Evolutionary conservation across 495 filamentous ascomycete species (phyloP), one percentile per base, ranked within the genome.

Genomic region (Pyronema domesticum): DNA sequence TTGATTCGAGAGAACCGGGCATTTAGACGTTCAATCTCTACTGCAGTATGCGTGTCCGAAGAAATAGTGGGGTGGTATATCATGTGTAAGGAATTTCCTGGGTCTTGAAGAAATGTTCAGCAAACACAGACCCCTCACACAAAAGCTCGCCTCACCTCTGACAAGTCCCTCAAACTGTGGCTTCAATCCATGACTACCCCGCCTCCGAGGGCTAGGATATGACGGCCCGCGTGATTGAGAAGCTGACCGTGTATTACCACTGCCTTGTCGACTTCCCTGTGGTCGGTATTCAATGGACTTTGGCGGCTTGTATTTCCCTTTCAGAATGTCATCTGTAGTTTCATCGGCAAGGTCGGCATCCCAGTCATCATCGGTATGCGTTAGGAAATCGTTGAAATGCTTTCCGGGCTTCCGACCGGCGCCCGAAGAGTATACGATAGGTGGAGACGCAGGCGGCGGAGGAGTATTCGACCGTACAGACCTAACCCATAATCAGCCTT

Each of bases 141-240:
- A 43, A 44, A 18, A 23, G 35, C 7, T 33, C 15, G 50, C 51
- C 66, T 55, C 58, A 82, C 81, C 81, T 71, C 81, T 81, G 10
- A 98, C 68, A 4, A 98, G 88, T 45, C 95, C 93, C 68, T 96
- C 95, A 62, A 95, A 96, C 67, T 98, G 91, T 46, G 93, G 91
- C 37, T 93, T 80, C 13, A 98, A 73, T 40, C 95, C 95, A 69
- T 98, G 96, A 7, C 83, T 89, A 63, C 95, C 89, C 56, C 72
- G 79, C 66, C 85, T 89, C 62, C 87, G 87, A 7, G 89, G 76
- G 55, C 79, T 80, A 6, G 91, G 91, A 66, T 96, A 98, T 55
- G 77, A 78, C 7, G 87, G 81, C n/a, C 82, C 71, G n/a, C 47
- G 47, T 3, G 57, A 58, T n/a, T 39, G 30, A 51, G 57, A 52